phyloP scores from a whole-genome alignment of 495 filamentous ascomycete genomes.

The Glarea lozoyensis region DNA sequence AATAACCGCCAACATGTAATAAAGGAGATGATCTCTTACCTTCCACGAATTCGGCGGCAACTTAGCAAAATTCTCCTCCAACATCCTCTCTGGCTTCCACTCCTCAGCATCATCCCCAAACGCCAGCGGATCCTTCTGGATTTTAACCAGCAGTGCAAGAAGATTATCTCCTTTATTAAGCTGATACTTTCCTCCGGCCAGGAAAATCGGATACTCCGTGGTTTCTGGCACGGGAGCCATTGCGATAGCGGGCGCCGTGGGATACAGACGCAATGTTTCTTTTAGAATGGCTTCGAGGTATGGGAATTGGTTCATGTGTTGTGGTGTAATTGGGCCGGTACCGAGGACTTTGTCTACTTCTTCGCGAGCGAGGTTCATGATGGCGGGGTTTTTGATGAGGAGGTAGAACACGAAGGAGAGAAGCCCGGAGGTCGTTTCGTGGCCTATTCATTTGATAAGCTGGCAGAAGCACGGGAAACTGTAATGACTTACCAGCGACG shows the following conservation, averaged over 20 bases:
- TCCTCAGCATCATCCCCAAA: constrained; percentile 45
- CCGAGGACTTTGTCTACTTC: constrained; percentile 57
- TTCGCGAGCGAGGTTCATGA: constrained; percentile 30
- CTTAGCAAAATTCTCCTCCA: constrained; percentile 50
- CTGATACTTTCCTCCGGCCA: constrained; percentile 60
- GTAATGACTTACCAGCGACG: constrained; percentile 25
- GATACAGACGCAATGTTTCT: constrained; percentile 57
- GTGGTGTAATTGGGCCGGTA: constrained; percentile 36
- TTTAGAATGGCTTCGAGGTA: constrained; percentile 58
- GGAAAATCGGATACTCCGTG: constrained; percentile 28
- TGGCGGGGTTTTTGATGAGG: constrained; percentile 36
- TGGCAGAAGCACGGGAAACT: background rate
- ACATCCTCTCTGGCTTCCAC: constrained; percentile 56
- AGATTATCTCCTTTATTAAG: constrained; percentile 45
- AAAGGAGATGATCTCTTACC: constrained; percentile 14
- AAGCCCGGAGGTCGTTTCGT: constrained; percentile 52
- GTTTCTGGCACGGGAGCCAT: constrained; percentile 29
- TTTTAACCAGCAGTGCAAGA: constrained; percentile 45
- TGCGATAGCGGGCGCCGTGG: constrained; percentile 47
- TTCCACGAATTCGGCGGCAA: constrained; percentile 49
- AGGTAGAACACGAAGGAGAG: constrained; percentile 43
- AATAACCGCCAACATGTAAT: constrained; percentile 6
- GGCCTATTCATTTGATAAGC: constrained; percentile 24
- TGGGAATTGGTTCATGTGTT: constrained; percentile 48
- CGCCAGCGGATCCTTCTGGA: constrained; percentile 37